Conservation (phyloP, 2,329 filamentous ascomycete genomes). For the Aspergillus ochraceoroseus region DNA sequence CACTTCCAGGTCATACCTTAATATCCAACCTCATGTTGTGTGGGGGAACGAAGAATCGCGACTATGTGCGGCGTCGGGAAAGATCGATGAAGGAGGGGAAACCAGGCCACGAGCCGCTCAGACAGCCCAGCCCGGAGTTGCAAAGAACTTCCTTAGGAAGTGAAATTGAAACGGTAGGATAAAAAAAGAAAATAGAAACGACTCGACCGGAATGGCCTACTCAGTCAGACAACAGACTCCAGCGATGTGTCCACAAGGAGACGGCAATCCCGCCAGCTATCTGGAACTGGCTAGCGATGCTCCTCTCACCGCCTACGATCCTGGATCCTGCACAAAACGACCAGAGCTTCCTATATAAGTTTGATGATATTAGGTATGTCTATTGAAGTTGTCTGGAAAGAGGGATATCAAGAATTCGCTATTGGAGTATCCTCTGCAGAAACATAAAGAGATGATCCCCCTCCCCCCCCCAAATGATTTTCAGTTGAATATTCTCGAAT, state of each 20-base stretch:
- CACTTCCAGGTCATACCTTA: constrained; percentile 45
- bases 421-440: no score
- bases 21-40: constrained; percentile 56
- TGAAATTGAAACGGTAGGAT: constrained; percentile 6
- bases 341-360: not conserved
- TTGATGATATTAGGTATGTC: no score
- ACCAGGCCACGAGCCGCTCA: constrained; percentile 34
- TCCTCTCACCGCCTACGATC: constrained; percentile 25
- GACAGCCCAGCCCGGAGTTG: constrained; percentile 28
- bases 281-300: constrained; percentile 28
- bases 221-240: constrained; percentile 13
- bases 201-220: constrained; percentile 20
- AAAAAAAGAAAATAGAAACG: constrained; percentile 15
- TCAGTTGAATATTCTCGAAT: no score
- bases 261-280: constrained; percentile 32
- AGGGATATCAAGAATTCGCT: no score
- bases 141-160: constrained; percentile 12
- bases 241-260: constrained; percentile 35
- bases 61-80: constrained; percentile 36
- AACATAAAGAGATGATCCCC: no score
- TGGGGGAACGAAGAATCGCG: constrained; percentile 27
- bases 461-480: no score
- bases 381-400: no score
- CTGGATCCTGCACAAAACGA: constrained; percentile 3
- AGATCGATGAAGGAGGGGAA: constrained; percentile 28